Percentiles rank a stretch among this genome's conserved stretches.
phyloP scores from a whole-genome alignment of 2,329 filamentous ascomycete genomes.

The Aspergillus tanneri region DNA sequence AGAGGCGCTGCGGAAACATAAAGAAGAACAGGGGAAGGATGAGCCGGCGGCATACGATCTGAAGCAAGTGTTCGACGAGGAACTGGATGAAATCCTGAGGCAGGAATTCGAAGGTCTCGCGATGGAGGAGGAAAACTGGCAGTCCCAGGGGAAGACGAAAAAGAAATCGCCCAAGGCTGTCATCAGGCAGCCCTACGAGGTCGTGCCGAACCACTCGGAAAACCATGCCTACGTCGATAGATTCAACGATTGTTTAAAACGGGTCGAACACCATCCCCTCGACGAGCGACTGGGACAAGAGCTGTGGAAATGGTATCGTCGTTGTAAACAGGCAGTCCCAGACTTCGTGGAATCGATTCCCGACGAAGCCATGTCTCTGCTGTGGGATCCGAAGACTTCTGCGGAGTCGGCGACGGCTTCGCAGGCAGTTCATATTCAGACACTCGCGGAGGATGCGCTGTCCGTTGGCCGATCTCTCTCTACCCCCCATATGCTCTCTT shows the following conservation, averaged over 20 bases:
- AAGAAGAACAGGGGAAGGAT: constrained; percentile 36
- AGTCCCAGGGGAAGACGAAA: constrained; percentile 24
- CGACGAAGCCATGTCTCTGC: constrained; percentile 58
- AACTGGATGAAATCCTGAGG: constrained; percentile 42
- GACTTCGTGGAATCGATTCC: constrained; percentile 58
- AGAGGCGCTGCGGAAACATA: constrained; percentile 44
- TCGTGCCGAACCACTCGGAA: constrained; percentile 33
- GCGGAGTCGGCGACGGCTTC: constrained; percentile 46
- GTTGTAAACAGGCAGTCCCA: constrained; percentile 49
- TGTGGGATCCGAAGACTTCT: constrained; percentile 62
- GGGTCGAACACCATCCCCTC: constrained; percentile 28
- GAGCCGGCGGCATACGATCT: constrained; percentile 27
- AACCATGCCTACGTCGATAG: constrained; percentile 41
- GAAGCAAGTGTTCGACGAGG: constrained; percentile 42
- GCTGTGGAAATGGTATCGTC: constrained; percentile 52
- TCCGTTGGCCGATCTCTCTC: constrained; percentile 57
- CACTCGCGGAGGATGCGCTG: constrained; percentile 65
- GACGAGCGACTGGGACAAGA: constrained; percentile 35
- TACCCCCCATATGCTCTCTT: constrained; percentile 61
- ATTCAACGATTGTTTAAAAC: constrained; percentile 41
- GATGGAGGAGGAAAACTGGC: constrained; percentile 39
- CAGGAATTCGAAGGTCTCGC: constrained; percentile 40
- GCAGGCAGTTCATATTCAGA: constrained; percentile 60
- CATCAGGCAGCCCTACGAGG: constrained; percentile 29
- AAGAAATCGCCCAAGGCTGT: constrained; percentile 17